Evolutionary conservation across 2,329 filamentous ascomycete genomes (phyloP).

Genomic region (Rhinocladiella similis): DNA sequence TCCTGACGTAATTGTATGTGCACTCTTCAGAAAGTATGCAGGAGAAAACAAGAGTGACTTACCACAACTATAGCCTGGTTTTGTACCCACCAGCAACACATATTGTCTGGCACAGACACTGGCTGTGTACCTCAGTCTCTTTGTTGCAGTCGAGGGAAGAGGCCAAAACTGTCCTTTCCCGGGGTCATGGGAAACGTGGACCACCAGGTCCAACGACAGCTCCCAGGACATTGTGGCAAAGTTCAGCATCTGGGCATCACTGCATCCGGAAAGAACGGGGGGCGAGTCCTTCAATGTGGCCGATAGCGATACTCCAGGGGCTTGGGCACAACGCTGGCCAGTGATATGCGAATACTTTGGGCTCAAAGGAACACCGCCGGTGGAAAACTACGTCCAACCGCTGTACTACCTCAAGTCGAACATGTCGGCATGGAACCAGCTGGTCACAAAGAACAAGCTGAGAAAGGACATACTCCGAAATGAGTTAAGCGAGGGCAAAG

Average conservation of each 20-base stretch:
- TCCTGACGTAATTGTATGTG: slow-evolving; percentile 32
- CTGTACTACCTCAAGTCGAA: background rate
- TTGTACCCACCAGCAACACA: slow-evolving; percentile 33
- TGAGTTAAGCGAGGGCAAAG: background rate
- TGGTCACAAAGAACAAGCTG: slow-evolving; percentile 2
- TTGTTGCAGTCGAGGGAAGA: slow-evolving; percentile 28
- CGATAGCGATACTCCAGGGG: slow-evolving; percentile 18
- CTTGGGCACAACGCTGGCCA: slow-evolving; percentile 6
- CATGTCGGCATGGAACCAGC: background rate
- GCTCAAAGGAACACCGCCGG: slow-evolving; percentile 3
- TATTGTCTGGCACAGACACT: slow-evolving; percentile 34
- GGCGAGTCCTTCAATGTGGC: slow-evolving; percentile 33
- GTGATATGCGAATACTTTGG: slow-evolving; percentile 10
- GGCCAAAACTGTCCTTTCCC: slow-evolving; percentile 31
- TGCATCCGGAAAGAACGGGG: slow-evolving; percentile 27
- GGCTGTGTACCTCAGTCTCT: slow-evolving; percentile 34
- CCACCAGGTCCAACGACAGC: slow-evolving; percentile 29
- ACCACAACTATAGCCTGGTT: slow-evolving; percentile 20
- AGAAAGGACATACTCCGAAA: slow-evolving; percentile 1
- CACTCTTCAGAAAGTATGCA: too few species aligned
- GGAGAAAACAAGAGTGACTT: too few species aligned
- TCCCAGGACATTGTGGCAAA: slow-evolving; percentile 31
- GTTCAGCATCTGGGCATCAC: slow-evolving; percentile 33
- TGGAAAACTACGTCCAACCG: background rate
- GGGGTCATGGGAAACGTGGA: slow-evolving; percentile 25